Evolutionary conservation across 2,329 filamentous ascomycete genomes (phyloP).

Genomic region (Purpureocillium takamizusanense): DNA sequence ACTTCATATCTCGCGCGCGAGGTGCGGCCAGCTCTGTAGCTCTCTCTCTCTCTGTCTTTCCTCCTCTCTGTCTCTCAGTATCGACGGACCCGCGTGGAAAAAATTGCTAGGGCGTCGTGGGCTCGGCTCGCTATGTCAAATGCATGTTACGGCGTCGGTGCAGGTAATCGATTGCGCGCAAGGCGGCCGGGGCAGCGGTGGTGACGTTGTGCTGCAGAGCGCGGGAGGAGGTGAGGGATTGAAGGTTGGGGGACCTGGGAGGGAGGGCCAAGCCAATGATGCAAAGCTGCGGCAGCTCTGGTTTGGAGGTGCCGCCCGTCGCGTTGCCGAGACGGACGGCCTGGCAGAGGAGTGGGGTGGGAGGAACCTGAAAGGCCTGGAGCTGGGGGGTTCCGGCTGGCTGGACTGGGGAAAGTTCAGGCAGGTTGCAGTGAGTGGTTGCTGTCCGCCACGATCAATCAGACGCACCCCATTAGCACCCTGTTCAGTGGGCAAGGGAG

Average conservation of each 20-base stretch:
- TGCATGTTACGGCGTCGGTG: too few relatives aligned
- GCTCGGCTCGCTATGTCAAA: too few relatives aligned
- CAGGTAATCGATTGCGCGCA: too few relatives aligned
- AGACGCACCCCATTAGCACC: conserved; percentile 3
- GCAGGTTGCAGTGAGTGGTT: not conserved
- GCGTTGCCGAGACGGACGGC: not conserved
- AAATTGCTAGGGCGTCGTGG: too few relatives aligned
- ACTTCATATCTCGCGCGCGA: conserved; percentile 22
- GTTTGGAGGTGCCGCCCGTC: not conserved
- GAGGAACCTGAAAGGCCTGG: too few relatives aligned
- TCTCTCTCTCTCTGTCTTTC: too few relatives aligned
- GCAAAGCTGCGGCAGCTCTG: conserved; percentile 1
- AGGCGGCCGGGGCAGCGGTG: not conserved
- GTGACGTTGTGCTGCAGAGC: conserved; percentile 1
- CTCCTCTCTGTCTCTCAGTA: too few relatives aligned
- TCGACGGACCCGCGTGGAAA: too few relatives aligned
- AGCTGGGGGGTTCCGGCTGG: too few relatives aligned
- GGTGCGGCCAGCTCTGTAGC: conserved; percentile 1
- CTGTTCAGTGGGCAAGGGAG: too few relatives aligned
- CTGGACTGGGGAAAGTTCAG: not conserved
- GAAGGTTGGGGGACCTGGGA: not conserved
- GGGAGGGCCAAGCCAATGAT: conserved; percentile 1
- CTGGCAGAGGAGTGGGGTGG: too few relatives aligned
- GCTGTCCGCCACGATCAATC: conserved; percentile 3
- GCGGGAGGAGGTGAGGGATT: not conserved